A percentile compares a stretch with the other conserved stretches of the same genome.
Conservation (phyloP, 805 yeast species). For the Wickerhamomyces mucosus region DNA sequence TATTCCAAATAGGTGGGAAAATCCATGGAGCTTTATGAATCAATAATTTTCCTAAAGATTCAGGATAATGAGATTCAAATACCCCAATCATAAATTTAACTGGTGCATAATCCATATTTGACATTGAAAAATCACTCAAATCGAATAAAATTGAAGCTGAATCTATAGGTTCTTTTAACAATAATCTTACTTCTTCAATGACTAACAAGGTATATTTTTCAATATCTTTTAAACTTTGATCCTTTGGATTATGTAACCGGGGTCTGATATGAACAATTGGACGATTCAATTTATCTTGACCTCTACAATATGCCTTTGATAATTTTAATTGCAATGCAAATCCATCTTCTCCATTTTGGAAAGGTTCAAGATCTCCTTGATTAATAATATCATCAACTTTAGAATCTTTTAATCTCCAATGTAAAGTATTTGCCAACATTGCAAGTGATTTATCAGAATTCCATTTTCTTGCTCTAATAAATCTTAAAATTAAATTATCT, state of each 20-base stretch:
- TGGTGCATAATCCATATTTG: conserved; percentile 89
- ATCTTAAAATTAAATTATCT: conserved; percentile 70
- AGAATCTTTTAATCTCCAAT: conserved; percentile 63
- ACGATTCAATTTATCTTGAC: conserved; percentile 61
- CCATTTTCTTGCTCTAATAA: conserved; percentile 83
- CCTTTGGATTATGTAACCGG: conserved; percentile 58
- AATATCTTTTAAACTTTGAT: conserved; percentile 61
- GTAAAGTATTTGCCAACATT: conserved; percentile 65
- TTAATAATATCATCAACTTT: conserved; percentile 52
- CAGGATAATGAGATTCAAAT: conserved; percentile 96
- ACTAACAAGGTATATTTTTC: conserved; percentile 65
- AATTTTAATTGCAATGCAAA: conserved; percentile 33
- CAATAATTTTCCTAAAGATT: conserved; percentile 72
- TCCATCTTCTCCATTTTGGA: conserved; percentile 35
- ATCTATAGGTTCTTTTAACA: conserved; percentile 66
- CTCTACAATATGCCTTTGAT: conserved; percentile 68
- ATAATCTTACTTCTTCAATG: conserved; percentile 76
- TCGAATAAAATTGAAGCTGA: conserved; percentile 82
- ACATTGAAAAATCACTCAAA: conserved; percentile 72
- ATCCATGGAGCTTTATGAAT: conserved; percentile 97
- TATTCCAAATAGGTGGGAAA: conserved; percentile 89
- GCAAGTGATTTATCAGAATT: conserved; percentile 54
- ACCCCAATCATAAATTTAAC: conserved; percentile 83
- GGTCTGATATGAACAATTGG: conserved; percentile 82
- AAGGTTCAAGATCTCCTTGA: conserved; percentile 63